Base-by-base conservation (phyloP, 129 eudicot genomes). In the Smallanthus sonchifolius region DNA sequence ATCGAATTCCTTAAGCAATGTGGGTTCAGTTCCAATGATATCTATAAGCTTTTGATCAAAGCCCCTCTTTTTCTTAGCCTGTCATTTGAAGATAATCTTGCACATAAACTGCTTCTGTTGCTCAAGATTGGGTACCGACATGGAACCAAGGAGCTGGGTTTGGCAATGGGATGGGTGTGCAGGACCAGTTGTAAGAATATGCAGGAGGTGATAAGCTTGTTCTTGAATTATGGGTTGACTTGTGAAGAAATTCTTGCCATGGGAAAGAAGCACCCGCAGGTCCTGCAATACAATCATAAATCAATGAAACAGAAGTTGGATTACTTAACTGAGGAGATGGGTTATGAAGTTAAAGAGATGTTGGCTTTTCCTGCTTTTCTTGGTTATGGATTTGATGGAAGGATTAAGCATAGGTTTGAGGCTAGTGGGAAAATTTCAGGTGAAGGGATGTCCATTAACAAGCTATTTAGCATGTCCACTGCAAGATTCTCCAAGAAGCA, bases 121-220 rank as follows among this genome's bases (percentile, higher is more conserved):
- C 44, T 86, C 66, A 94, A 94, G 77, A 85, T 88, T 76, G 98
- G 98, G 67, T 94, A 88, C 64, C 35, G 73, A 45, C 69, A 86
- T 69, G 83, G 80, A 68, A 90, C 93, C 0, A 90, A 83, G 83
- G 97, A 90, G 68, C 61, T 94, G 74, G 98, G 91, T 15, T 45
- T 85, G 82, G 99, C 99, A 28, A 86, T 94, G 97, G 99, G 99
- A 65, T 93, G 97, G 51, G 96, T 84, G 68, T 88, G 97, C 61
- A 85, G 99, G 70, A 88, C 88, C 32, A 94, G 99, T 80, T 83
- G 86, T 85, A 85, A 85, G 82, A 90, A 94, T 68, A 75, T 94
- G 85, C 99, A 94, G 80, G 85, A 84, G 75, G 91, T 85, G 36
- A 82, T 94, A 70, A 85, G 97, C 37, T 76, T 91, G 35, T 88